Evolutionary conservation across 1,284 basidiomycete genomes (phyloP), one percentile per base, ranked within the genome.

Genomic region (Puccinia hordei): DNA sequence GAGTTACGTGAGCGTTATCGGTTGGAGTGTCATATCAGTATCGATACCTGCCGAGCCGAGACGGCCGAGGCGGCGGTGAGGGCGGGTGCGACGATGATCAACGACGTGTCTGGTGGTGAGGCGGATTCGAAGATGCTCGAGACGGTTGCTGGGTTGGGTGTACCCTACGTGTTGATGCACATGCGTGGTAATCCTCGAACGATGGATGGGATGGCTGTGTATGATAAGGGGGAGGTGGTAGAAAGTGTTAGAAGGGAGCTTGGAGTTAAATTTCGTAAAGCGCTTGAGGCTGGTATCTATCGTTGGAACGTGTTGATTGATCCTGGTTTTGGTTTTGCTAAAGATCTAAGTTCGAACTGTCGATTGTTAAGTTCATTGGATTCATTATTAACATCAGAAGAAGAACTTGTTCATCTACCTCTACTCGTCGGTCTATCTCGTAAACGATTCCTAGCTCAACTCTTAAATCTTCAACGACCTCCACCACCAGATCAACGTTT

Each of bases 321-420:
- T 86, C 94, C 96, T 0, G 96, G 97, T 0, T 88, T 99, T 73
- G 96, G 97, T 8, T 99, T 98, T 85, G 96, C 95, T 85, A 99
- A 99, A 86, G 89, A 90, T 0, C 85, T 91, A 0, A 88, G 90
- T 27, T 93, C 90, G 2, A 96, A 97, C 86, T 83, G 96, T 33
- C 87, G 88, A 80, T 84, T 97, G 5, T n/a, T 71, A 0, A 4
- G 38, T 22, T 13, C 24, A 8, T 51, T 68, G n/a, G 49, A 51
- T 44, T 3, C 33, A 19, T 53, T 61, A 27, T 27, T 57, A 9
- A 19, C 51, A 71, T 38, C 66, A 27, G 13, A 17, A 15, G 12
- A 8, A n/a, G 27, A 19, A n/a, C 8, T 51, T 12, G 12, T 13
- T 12, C 35, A 38, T 17, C 93, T 89, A 82, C 92, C 94, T 0